These are phyloP conservation scores for Pseudotsuga menziesii DNA, from an alignment of 75 land plant genomes.

Conservation along the genomic window DNA sequence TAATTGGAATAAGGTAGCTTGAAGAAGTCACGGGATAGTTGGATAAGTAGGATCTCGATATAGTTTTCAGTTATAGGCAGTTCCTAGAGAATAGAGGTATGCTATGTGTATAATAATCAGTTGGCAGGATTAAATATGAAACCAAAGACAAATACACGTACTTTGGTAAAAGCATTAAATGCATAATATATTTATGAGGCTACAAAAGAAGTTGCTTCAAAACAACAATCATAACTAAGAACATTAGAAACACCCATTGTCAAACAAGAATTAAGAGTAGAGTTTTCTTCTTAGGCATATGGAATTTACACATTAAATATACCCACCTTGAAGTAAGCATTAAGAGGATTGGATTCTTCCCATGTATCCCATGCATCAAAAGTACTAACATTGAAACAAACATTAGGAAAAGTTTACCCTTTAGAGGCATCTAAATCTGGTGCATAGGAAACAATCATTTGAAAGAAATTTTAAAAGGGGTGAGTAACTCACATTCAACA, in stretches of 20 bases:
- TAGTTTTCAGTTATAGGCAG: not conserved
- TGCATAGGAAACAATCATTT: too few relatives aligned
- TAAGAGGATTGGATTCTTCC: too few relatives aligned
- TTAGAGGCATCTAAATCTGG: too few relatives aligned
- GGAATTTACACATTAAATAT: too few relatives aligned
- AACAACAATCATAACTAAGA: not conserved
- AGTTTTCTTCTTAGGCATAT: slow-evolving; percentile 1
- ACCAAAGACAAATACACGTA: not conserved
- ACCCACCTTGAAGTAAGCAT: too few relatives aligned
- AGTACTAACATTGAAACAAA: too few relatives aligned
- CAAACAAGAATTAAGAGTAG: not conserved
- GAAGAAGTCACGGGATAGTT: slow-evolving; percentile 5
- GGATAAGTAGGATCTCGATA: not conserved
- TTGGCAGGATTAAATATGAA: not conserved
- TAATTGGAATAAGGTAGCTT: not conserved
- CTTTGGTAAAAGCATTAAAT: not conserved
- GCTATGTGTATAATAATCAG: not conserved
- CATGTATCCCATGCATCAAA: too few relatives aligned
- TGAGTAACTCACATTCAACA: too few relatives aligned
- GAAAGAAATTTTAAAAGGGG: too few relatives aligned
- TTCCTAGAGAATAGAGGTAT: not conserved
- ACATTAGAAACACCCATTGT: not conserved
- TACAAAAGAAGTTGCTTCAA: not conserved
- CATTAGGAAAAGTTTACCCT: too few relatives aligned
- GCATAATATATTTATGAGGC: not conserved